A percentile compares a stretch with the other conserved stretches of the same genome.
Evolutionary conservation across 2,329 filamentous ascomycete genomes (phyloP).

Genomic region (Penicillium sp.): DNA sequence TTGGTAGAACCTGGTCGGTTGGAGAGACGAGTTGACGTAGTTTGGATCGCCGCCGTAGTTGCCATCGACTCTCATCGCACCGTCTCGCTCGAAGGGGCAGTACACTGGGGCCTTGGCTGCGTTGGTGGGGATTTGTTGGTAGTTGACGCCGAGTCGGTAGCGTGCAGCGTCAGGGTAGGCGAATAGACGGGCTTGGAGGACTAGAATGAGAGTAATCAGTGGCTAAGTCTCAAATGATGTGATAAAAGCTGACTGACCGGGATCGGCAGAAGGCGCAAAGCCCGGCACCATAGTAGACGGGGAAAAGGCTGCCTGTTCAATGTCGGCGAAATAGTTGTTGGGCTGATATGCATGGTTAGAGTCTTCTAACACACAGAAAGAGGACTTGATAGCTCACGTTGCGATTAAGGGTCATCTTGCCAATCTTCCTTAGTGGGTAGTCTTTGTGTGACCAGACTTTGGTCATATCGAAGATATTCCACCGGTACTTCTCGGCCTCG

Average conservation of each 20-base stretch:
- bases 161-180: constrained; percentile 54
- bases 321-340: constrained; percentile 61
- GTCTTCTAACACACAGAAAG: not conserved
- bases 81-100: constrained; percentile 51
- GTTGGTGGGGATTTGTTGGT: constrained; percentile 42
- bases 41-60: constrained; percentile 59
- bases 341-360: constrained; percentile 21
- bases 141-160: constrained; percentile 43
- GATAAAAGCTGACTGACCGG: constrained; percentile 33
- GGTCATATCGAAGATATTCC: constrained; percentile 77
- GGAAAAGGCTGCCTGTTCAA: constrained; percentile 64
- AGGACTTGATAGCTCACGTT: constrained; percentile 48
- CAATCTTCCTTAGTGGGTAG: constrained; percentile 69
- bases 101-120: constrained; percentile 36
- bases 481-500: constrained; percentile 70
- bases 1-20: constrained; percentile 22
- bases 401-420: constrained; percentile 64
- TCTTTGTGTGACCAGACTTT: constrained; percentile 77
- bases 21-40: constrained; percentile 42
- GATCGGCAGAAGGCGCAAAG: constrained; percentile 59
- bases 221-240: not conserved
- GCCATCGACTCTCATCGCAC: constrained; percentile 38
- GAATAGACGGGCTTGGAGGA: constrained; percentile 59
- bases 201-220: constrained; percentile 29
- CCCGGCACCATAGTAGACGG: constrained; percentile 62